A percentile compares a stretch with the other conserved stretches of the same genome.
Evolutionary conservation across 192 early-diverging fungal genomes (phyloP).

Genomic region (Coemansia sp.): DNA sequence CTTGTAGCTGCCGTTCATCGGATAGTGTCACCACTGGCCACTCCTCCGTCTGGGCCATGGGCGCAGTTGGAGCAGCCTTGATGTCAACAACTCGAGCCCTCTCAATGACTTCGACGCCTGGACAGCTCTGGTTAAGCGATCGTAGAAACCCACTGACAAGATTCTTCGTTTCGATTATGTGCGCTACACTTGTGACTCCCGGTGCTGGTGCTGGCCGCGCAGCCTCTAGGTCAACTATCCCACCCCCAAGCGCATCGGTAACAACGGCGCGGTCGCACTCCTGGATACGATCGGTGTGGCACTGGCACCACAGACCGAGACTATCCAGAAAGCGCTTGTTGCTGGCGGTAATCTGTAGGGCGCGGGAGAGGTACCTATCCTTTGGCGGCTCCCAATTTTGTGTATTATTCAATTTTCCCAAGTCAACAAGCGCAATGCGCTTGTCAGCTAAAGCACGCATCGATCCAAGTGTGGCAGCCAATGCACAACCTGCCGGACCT

Average conservation of each 20-base stretch:
- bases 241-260: conserved; percentile 39
- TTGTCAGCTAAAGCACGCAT: conserved; percentile 20
- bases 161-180: conserved; percentile 86
- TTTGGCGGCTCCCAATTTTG: conserved; percentile 57
- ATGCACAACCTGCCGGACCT: conserved; percentile 83
- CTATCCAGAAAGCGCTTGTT: conserved; percentile 50
- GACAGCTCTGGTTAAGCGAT: conserved; percentile 39
- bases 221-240: conserved; percentile 16
- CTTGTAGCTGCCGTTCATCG: conserved; percentile 60
- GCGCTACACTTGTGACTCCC: conserved; percentile 59
- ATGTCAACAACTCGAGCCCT: conserved; percentile 66
- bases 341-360: conserved; percentile 74
- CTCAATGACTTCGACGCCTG: conserved; percentile 65
- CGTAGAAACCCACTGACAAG: conserved; percentile 69
- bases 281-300: conserved; percentile 60
- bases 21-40: conserved; percentile 78
- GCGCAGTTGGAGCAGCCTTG: neutral
- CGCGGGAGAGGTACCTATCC: conserved; percentile 74
- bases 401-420: conserved; percentile 62
- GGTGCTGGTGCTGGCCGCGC: conserved; percentile 2
- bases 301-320: conserved; percentile 65
- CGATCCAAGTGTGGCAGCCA: conserved; percentile 67
- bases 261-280: conserved; percentile 57
- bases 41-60: neutral
- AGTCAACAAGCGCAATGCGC: conserved; percentile 78